Evolutionary conservation across 306 rosid species (phyloP), one percentile per base, ranked within the genome.

Genomic region (Cucumis hystrix): DNA sequence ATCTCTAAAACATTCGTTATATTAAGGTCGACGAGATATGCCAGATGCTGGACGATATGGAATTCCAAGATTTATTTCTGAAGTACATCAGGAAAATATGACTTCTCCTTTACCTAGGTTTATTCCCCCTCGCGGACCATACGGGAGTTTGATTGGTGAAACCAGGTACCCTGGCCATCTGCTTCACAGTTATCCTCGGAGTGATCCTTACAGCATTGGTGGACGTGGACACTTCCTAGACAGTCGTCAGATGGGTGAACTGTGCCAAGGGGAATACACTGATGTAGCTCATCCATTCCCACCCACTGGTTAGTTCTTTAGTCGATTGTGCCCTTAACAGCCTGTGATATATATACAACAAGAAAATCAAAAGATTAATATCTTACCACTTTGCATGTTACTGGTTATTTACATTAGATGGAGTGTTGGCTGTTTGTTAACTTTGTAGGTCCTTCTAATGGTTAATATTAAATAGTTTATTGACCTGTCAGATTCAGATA

Each of bases 31-130:
- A 67, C 25, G 4, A n/a, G 25, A 35, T 8, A 41, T 41, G 12
- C 14, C 74, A 12, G 75, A 52, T 37, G 74, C 61, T 40, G 74
- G 68, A 63, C 68, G 11, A 72, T 63, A 16, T 49, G 81, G 81
- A 61, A 75, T 65, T 61, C 55, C 71, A 69, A 78, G 76, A 79
- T 68, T 84, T 35, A 47, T 76, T 71, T 59, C 80, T 61, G 79
- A 74, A 75, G 83, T 64, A 78, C 71, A 79, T 83, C 82, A 77
- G 52, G 68, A 76, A 66, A 76, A 75, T 73, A 84, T 49, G 79
- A 54, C 17, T 67, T 80, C 75, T 45, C 82, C 78, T 68, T 54
- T 23, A 11, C 72, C 80, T 18, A 20, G 82, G 45, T 75, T 59
- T 60, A 74, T 61, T 61, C 17, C 52, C 51, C 81, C 78, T 67